Evolutionary conservation across 1,284 basidiomycete genomes (phyloP).

Genomic region (Golubevia pallescens): DNA sequence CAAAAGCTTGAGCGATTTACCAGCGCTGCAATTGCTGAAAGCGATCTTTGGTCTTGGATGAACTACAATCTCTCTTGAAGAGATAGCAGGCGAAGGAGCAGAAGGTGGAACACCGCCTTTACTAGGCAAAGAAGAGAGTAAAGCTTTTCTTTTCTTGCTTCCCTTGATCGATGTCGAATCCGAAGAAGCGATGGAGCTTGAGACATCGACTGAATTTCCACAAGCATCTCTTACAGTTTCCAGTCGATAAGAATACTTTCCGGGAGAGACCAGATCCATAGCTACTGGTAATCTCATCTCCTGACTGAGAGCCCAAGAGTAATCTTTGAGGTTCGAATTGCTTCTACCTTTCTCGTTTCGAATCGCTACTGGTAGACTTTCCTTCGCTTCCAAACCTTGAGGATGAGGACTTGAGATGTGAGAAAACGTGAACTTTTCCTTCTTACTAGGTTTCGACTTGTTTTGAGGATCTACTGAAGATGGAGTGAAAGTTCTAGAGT

Average conservation of each 20-base stretch:
- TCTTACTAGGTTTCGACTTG: background rate
- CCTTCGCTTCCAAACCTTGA: slow-evolving; percentile 3
- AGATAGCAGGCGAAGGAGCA: slow-evolving; percentile 30
- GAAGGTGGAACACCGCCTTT: slow-evolving; percentile 27
- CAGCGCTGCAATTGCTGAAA: slow-evolving; percentile 77
- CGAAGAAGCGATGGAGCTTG: too few species aligned
- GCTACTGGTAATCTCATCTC: slow-evolving; percentile 40
- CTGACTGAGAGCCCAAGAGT: slow-evolving; percentile 33
- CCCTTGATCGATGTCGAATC: too few species aligned
- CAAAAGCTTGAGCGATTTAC: slow-evolving; percentile 76
- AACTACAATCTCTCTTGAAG: slow-evolving; percentile 73
- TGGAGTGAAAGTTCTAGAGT: slow-evolving; percentile 6
- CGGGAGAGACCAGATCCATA: slow-evolving; percentile 35
- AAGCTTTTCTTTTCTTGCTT: too few species aligned
- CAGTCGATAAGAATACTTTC: slow-evolving; percentile 43
- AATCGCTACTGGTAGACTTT: background rate
- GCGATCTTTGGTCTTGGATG: slow-evolving; percentile 77
- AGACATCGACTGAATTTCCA: slow-evolving; percentile 32
- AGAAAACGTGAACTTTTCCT: slow-evolving; percentile 4
- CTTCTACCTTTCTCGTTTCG: slow-evolving; percentile 2
- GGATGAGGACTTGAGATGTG: slow-evolving; percentile 8
- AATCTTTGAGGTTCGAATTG: slow-evolving; percentile 12
- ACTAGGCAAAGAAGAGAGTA: too few species aligned
- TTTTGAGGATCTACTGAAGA: too few species aligned
- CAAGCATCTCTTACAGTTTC: slow-evolving; percentile 51